Evolutionary conservation across 2,329 filamentous ascomycete species (phyloP), one percentile per base, ranked within the genome.

Genomic region (Monilinia polystroma): DNA sequence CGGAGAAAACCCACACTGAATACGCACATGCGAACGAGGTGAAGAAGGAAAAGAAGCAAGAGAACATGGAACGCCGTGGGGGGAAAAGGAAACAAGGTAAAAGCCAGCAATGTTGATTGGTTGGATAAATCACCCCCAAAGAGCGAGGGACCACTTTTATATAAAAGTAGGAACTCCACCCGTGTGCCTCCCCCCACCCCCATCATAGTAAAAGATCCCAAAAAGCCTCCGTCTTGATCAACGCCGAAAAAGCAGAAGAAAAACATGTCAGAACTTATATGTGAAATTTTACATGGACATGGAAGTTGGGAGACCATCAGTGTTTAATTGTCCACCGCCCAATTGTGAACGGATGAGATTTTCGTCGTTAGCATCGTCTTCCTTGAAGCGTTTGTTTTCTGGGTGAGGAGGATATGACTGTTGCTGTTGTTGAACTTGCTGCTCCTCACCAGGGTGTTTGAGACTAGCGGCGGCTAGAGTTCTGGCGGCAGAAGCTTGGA

Each of bases 291-390:
- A 73, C 70, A 74, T 71, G 41, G 66, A 38, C 52, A 64, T 64
- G 29, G 70, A 60, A 66, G 68, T 66, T 29, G 73, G 70, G 23
- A 75, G 64, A 38, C 72, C 72, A 67, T 74, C 72, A 35, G 70
- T 77, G 23, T 81, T 79, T 23, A 62, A 12, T 62, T 51, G 58
- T 26, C 58, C 64, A 2, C 78, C 72, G 70, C 83, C 81, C 67
- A 87, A 74, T 71, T 86, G 84, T 10, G 72, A 71, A 53, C 82
- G 78, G 67, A 84, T 82, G 55, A 86, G 82, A 63, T 86, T 84
- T 23, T 86, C 84, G 2, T 81, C 80, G 10, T 81, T 80, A n/a
- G 80, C 79, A 7, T 80, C 78, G 10, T 70, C 70, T 5, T 77
- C 63, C 70, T 82, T 82, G 67, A 79, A 78, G 20, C 70, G 66